Percentiles rank a stretch among this genome's conserved stretches.
phyloP scores from a whole-genome alignment of 2,329 filamentous ascomycete genomes.

The Orbilia oligospora region DNA sequence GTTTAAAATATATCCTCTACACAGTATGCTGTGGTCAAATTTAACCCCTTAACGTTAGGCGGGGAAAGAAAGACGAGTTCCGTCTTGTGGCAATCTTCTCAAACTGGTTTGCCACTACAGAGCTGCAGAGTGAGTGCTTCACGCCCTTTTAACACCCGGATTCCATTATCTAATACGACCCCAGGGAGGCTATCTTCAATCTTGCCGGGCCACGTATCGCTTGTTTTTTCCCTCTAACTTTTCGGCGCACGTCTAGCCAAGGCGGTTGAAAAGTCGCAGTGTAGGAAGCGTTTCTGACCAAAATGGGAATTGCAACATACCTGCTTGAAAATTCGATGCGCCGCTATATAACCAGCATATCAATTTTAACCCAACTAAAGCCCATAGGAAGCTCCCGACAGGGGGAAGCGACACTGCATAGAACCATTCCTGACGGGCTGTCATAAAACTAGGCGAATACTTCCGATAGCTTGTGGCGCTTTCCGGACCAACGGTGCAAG shows the following conservation, averaged over 20 bases:
- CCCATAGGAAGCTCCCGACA: neutral
- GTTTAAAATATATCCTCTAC: neutral
- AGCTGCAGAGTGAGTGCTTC: too few species aligned
- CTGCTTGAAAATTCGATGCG: constrained; percentile 13
- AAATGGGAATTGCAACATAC: constrained; percentile 17
- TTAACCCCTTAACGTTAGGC: constrained; percentile 5
- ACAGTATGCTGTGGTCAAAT: too few species aligned
- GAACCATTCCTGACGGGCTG: neutral
- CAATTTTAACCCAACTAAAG: constrained; percentile 43
- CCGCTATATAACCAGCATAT: neutral
- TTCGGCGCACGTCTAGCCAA: constrained; percentile 16
- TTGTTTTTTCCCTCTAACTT: constrained; percentile 3
- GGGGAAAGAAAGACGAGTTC: constrained; percentile 5
- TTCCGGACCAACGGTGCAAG: neutral
- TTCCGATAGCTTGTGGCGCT: constrained; percentile 27
- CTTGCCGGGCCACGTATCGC: neutral
- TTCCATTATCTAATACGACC: constrained; percentile 29
- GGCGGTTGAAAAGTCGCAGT: constrained; percentile 29
- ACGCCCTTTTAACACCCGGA: neutral
- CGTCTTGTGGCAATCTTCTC: neutral
- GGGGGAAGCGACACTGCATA: constrained; percentile 45
- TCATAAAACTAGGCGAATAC: constrained; percentile 19
- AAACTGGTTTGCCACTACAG: neutral
- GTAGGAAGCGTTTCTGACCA: neutral
- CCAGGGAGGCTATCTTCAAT: neutral